Evolutionary conservation across 1,284 basidiomycete species (phyloP).

Genomic region (Tilletia caries): DNA sequence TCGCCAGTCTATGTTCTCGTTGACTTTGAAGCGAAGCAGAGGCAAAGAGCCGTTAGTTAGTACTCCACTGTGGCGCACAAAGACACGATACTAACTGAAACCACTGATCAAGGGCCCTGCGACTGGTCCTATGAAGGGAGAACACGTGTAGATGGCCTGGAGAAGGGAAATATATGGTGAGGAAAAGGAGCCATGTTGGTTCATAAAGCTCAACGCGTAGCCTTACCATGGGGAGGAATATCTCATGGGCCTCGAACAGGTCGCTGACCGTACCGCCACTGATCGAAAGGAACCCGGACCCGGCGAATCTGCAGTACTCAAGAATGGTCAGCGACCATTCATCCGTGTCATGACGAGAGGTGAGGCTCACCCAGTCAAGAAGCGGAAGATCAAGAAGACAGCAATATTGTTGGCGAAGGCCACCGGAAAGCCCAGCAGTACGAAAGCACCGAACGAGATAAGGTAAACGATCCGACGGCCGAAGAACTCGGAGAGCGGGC

Average conservation of each 20-base stretch:
- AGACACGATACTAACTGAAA: not conserved
- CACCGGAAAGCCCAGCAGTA: conserved; percentile 64
- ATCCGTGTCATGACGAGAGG: too few relatives aligned
- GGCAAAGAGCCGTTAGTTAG: not conserved
- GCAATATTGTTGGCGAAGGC: conserved; percentile 65
- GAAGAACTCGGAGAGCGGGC: conserved; percentile 62
- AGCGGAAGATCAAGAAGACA: conserved; percentile 68
- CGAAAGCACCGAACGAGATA: conserved; percentile 30
- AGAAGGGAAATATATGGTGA: not conserved
- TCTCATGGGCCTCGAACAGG: conserved; percentile 64
- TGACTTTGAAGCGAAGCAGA: not conserved
- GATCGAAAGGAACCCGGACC: conserved; percentile 73
- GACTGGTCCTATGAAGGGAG: conserved; percentile 13
- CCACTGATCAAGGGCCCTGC: conserved; percentile 13
- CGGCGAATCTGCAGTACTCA: conserved; percentile 52
- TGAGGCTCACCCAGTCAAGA: conserved; percentile 53
- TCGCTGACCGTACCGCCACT: conserved; percentile 73
- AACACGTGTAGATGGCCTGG: conserved; percentile 2
- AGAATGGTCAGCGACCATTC: conserved; percentile 56
- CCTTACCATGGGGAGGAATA: conserved; percentile 70
- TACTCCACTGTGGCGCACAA: not conserved
- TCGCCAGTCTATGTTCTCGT: conserved; percentile 61
- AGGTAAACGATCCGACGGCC: conserved; percentile 55
- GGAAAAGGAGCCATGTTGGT: conserved; percentile 13
- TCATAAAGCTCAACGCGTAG: not conserved